phyloP scores from a whole-genome alignment of 1,284 basidiomycete species.

The Malassezia obtusa region DNA sequence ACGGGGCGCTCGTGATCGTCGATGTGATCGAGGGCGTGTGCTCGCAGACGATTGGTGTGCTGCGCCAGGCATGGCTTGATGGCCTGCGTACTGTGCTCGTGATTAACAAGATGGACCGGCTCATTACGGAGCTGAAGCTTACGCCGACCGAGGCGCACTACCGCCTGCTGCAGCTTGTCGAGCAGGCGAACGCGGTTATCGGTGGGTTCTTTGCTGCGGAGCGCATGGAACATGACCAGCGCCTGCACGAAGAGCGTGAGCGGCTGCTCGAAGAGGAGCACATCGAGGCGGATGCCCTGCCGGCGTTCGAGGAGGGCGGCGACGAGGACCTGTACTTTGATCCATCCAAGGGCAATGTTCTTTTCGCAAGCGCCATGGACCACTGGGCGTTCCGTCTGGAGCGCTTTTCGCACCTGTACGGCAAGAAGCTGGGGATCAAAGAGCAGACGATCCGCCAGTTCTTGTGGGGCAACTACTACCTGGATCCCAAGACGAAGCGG shows the following conservation, averaged over 20 bases:
- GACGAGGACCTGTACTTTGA: conserved; percentile 91
- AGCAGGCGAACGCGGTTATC: conserved; percentile 97
- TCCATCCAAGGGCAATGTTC: conserved; percentile 87
- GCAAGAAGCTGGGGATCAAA: conserved; percentile 79
- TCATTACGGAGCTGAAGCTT: conserved; percentile 86
- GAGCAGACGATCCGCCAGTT: conserved; percentile 76
- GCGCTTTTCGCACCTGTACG: conserved; percentile 87
- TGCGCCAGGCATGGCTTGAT: conserved; percentile 90
- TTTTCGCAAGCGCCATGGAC: conserved; percentile 92
- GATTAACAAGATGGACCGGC: conserved; percentile 92
- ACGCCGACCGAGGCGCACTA: conserved; percentile 87
- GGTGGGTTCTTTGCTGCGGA: conserved; percentile 90
- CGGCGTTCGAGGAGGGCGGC: conserved; percentile 68
- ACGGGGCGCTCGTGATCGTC: conserved; percentile 90
- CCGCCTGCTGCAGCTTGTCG: conserved; percentile 81
- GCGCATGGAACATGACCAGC: conserved; percentile 81
- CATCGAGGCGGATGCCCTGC: conserved; percentile 41
- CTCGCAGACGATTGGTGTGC: conserved; percentile 89
- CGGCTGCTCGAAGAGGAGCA: background rate
- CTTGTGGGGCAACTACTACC: conserved; percentile 94
- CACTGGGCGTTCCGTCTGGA: conserved; percentile 95
- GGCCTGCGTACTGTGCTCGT: conserved; percentile 80
- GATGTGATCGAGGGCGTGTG: conserved; percentile 98
- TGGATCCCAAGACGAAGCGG: conserved; percentile 90
- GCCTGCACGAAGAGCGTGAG: conserved; percentile 72